These are phyloP conservation scores for Hansenula lynferdii DNA, from an alignment of 1,139 yeast species.

Conservation along the genomic window DNA sequence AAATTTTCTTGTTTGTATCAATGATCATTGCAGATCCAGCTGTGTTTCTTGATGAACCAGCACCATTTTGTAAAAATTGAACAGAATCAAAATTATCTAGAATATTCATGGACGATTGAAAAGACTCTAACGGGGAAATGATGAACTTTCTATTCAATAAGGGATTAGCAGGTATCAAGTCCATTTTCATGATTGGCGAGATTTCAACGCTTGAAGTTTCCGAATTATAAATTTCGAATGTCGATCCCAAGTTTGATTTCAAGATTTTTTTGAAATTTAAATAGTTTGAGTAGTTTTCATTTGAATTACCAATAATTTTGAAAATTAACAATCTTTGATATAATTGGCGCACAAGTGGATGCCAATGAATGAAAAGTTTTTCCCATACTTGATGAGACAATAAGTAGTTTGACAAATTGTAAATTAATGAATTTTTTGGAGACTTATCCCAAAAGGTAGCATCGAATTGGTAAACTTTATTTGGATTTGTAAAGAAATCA, in stretches of 20 bases:
- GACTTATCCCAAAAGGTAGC: constrained; percentile 13
- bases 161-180: constrained; percentile 44
- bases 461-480: constrained; percentile 1
- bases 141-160: constrained; percentile 45
- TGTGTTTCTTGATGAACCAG: constrained; percentile 3
- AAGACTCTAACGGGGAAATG: constrained; percentile 33
- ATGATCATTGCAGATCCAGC: background rate
- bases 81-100: constrained; percentile 6
- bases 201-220: constrained; percentile 1
- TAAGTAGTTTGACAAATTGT: constrained; percentile 13
- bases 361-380: constrained; percentile 70
- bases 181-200: constrained; percentile 7
- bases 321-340: constrained; percentile 65
- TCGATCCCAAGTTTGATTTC: constrained; percentile 8
- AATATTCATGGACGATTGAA: constrained; percentile 7
- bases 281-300: constrained; percentile 3
- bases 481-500: constrained; percentile 12
- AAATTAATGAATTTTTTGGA: constrained; percentile 8
- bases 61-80: constrained; percentile 1
- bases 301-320: constrained; percentile 51
- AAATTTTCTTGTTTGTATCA: constrained; percentile 1
- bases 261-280: constrained; percentile 8
- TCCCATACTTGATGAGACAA: constrained; percentile 39
- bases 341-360: constrained; percentile 67
- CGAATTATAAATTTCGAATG: constrained; percentile 6